Base-by-base conservation (phyloP, 1,139 yeast species). In the Suhomyces anneliseae region DNA sequence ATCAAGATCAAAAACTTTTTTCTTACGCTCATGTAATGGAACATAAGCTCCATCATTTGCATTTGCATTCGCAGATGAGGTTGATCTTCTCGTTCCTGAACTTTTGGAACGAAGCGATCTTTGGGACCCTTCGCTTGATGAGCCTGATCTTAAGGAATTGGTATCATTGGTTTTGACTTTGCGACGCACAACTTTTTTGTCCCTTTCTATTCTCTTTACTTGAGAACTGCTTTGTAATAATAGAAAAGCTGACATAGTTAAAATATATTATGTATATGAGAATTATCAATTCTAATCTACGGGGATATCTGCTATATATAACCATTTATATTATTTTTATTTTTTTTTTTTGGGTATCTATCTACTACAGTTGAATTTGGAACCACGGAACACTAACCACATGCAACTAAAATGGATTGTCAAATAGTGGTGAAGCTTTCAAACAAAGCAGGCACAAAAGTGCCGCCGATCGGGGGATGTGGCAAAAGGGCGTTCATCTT, bases 1-100 rank as follows among this genome's bases (percentile, higher is more conserved):
- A 15, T 48, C 48, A 8, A 49, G 38, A 43, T 60, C 62, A 38
- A 47, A 61, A 1, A 57, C 54, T 42, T 53, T 57, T 42, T 54
- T 57, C 34, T 47, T 47, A n/a, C 49, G 46, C 19, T 46, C 49
- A 19, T 43, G 49, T 9, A 46, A 32, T 4, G 49, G 49, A 6
- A 46, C 40, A 29, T 46, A 46, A 6, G 36, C 26, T 12, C 27
- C 40, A 5, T 29, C 32, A 24, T 10, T 38, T 10, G 12, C 8
- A 29, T 4, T 9, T 29, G 9, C 32, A 29, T 29, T 29, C 15
- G 15, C 6, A 33, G 24, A 12, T 4, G 40, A 29, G 10, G 33
- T 15, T 38, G 19, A 27, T 9, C 7, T 4, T 14, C 8, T n/a
- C 34, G 34, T n/a, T 8, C 10, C 8, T 11, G n/a, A n/a, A 6